Percentiles rank a stretch among this genome's conserved stretches.
phyloP scores from a whole-genome alignment of 1,139 yeast genomes.

The Hyphopichia khmerensis region DNA sequence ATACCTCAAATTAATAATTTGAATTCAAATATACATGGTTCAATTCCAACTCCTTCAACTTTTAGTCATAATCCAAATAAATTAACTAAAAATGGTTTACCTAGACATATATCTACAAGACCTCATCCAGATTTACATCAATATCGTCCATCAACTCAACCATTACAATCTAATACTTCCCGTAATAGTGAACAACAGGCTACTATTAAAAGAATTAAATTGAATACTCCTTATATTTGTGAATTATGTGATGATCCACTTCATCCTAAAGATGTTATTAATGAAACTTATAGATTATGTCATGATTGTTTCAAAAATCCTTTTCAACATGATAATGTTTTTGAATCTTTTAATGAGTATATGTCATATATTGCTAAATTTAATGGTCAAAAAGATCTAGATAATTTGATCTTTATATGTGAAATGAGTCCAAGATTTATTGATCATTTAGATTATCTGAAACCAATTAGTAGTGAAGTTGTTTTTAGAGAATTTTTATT shows the following conservation, averaged over 20 bases:
- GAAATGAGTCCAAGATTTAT: conserved; percentile 36
- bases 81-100: neutral
- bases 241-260: conserved; percentile 25
- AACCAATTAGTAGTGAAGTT: conserved; percentile 27
- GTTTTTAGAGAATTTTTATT: conserved; percentile 38
- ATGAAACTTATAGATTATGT: conserved; percentile 27
- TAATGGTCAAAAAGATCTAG: conserved; percentile 21
- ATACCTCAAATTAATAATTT: neutral
- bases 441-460: conserved; percentile 23
- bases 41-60: neutral
- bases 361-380: conserved; percentile 25
- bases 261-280: conserved; percentile 23
- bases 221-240: conserved; percentile 18
- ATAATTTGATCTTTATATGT: conserved; percentile 34
- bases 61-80: neutral
- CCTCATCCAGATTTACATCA: neutral
- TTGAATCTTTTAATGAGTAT: conserved; percentile 35
- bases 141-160: neutral
- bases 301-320: conserved; percentile 31
- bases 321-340: conserved; percentile 32
- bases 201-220: conserved; percentile 14
- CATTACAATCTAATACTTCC: neutral
- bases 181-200: conserved; percentile 6
- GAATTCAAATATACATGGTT: neutral
- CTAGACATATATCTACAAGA: neutral